Base-by-base conservation (phyloP, 2,329 filamentous ascomycete species). In the Tolypocladium tropicale region DNA sequence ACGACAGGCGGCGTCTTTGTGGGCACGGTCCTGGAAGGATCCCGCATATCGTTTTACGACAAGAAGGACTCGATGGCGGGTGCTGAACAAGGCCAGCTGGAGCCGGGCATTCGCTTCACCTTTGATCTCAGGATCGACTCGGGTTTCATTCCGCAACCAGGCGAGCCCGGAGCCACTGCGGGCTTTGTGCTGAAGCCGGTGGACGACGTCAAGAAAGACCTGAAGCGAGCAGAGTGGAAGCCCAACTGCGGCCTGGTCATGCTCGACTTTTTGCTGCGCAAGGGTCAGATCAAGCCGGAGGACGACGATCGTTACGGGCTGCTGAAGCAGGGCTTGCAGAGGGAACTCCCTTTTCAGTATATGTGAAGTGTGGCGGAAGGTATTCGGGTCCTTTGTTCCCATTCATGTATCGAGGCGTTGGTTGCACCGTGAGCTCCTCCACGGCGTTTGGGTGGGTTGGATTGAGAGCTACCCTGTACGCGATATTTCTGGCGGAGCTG, bases 231-330 rank as follows among this genome's bases (percentile, higher is more conserved):
- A 10, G 55, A 55, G 32, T 73, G 71, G 71, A 73, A 73, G 61
- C 70, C 70, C n/a, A 72, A 72, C 53, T 71, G 68, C 51, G 71
- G 64, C n/a, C 59, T 73, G 6, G 69, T 71, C n/a, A 72, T 72
- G 67, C 60, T 73, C 28, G 68, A 72, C 49, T 73, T 72, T 53
- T 56, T 73, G 41, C 56, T 68, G 14, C 66, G 69, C 21, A 66
- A 67, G 55, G 61, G 63, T 5, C 63, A 65, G 36, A 57, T 71
- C 43, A 60, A 52, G 12, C 60, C 59, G 9, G 57, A 55, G 2
- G 63, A 67, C 5, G 65, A 68, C 39, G 59, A 57, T 25, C 57
- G 59, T 6, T 64, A 63, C 21, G 55, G 55, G 2, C 50, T 59
- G 3, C 60, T 71, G 37, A 54, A 52, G n/a, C 49, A 56, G 7